Percentiles rank a stretch among this genome's conserved stretches.
These are phyloP conservation scores for Globisporangium iwayamae DNA, from an alignment of 352 stramenopile species.

Conservation along the genomic window DNA sequence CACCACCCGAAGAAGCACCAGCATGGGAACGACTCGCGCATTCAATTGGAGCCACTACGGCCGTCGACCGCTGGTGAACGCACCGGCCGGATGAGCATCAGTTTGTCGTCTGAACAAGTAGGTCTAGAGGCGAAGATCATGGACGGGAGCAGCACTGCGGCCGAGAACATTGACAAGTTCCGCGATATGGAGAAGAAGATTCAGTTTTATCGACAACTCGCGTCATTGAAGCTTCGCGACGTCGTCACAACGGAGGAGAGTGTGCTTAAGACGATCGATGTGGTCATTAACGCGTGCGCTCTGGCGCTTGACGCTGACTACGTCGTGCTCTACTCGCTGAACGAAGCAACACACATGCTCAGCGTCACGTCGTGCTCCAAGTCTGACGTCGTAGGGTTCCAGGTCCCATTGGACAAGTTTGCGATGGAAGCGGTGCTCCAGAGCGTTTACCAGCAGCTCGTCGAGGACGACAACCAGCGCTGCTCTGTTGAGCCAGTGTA, in stretches of 20 bases:
- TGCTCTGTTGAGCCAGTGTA: conserved; percentile 30
- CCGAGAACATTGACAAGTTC: conserved; percentile 33
- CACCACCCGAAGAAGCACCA: conserved; percentile 51
- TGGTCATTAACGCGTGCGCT: conserved; percentile 34
- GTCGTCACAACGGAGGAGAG: conserved; percentile 36
- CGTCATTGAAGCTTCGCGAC: conserved; percentile 43
- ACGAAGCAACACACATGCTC: conserved; percentile 28
- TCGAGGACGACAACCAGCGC: conserved; percentile 10
- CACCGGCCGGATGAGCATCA: conserved; percentile 28
- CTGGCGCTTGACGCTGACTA: conserved; percentile 41
- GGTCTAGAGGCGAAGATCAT: conserved; percentile 37
- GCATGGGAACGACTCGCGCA: conserved; percentile 45
- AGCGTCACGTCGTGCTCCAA: conserved; percentile 54
- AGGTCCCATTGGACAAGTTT: conserved; percentile 48
- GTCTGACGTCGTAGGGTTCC: conserved; percentile 36
- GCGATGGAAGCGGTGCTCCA: conserved; percentile 37
- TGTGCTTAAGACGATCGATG: conserved; percentile 41
- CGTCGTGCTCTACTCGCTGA: conserved; percentile 54
- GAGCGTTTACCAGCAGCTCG: conserved; percentile 18
- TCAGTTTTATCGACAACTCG: conserved; percentile 58
- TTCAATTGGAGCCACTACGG: conserved; percentile 60
- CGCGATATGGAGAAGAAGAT: conserved; percentile 40
- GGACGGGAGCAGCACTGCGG: conserved; percentile 31
- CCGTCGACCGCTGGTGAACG: conserved; percentile 28
- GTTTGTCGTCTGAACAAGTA: conserved; percentile 38